Percentiles rank a stretch among this genome's conserved stretches.
phyloP scores from a whole-genome alignment of 257 asterid genomes.

The Linaria vulgaris region DNA sequence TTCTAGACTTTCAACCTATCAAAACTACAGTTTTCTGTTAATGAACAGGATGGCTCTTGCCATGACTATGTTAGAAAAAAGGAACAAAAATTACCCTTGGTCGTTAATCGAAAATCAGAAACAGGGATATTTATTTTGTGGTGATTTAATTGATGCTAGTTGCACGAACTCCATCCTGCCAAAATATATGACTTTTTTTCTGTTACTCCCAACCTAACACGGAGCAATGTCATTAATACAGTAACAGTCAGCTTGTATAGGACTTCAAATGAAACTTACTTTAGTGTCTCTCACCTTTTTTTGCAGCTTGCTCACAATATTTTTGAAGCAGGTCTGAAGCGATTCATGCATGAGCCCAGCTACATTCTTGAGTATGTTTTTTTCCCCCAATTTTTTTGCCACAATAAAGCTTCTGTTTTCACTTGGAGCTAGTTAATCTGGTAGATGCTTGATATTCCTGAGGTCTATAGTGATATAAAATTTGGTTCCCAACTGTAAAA shows the following conservation, averaged over 20 bases:
- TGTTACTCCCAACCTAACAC: no score
- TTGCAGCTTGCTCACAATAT: constrained; percentile 88
- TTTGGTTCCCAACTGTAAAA: no score
- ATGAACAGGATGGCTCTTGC: constrained; percentile 10
- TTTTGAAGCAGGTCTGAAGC: constrained; percentile 89
- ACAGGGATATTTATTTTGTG: not conserved
- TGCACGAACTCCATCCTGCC: no score
- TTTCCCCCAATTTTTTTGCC: constrained; percentile 1
- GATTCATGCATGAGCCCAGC: constrained; percentile 96
- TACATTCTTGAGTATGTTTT: constrained; percentile 92
- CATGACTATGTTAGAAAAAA: constrained; percentile 7
- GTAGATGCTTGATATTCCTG: not conserved
- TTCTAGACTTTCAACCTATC: not conserved
- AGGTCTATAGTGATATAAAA: not conserved
- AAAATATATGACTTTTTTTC: no score
- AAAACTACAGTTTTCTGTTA: constrained; percentile 8
- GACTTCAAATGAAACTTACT: constrained; percentile 1
- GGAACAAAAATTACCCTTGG: not conserved
- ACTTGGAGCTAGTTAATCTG: not conserved
- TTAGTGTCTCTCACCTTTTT: constrained; percentile 16
- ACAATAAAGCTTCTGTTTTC: constrained; percentile 7
- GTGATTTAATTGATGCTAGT: not conserved
- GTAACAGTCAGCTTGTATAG: constrained; percentile 3
- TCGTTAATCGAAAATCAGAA: not conserved
- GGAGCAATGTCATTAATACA: not conserved